These are phyloP conservation scores for Penicillium sp. DNA, from an alignment of 2,329 filamentous ascomycete species.

Conservation along the genomic window DNA sequence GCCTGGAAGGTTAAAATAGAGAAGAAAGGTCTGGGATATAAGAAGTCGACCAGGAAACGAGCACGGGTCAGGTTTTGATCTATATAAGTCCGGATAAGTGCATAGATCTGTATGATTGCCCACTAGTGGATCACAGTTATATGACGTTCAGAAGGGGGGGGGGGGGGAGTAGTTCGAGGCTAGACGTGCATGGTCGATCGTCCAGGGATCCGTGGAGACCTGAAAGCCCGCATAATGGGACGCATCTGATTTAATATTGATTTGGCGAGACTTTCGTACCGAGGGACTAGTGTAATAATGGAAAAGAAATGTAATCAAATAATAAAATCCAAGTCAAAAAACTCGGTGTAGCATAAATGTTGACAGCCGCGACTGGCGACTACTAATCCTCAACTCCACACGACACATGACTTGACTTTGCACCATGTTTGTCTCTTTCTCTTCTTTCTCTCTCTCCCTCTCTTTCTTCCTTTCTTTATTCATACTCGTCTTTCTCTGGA, in stretches of 20 bases:
- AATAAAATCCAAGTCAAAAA: background rate
- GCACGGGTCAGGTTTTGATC: background rate
- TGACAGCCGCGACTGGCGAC: slow-evolving; percentile 26
- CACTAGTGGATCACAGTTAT: background rate
- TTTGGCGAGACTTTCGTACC: background rate
- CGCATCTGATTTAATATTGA: slow-evolving; percentile 10
- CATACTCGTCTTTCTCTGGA: background rate
- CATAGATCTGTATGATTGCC: background rate
- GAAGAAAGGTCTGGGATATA: background rate
- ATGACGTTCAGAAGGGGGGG: background rate
- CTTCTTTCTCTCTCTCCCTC: background rate
- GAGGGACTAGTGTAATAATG: background rate
- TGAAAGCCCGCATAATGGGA: slow-evolving; percentile 11
- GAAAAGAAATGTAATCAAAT: background rate
- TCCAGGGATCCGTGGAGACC: slow-evolving; percentile 16
- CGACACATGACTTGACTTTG: background rate
- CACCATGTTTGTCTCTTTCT: background rate
- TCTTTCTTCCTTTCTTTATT: background rate
- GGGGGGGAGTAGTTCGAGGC: slow-evolving; percentile 12
- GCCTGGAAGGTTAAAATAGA: background rate
- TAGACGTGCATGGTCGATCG: slow-evolving; percentile 20
- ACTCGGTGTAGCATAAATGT: slow-evolving; percentile 11
- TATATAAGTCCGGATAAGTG: slow-evolving; percentile 1
- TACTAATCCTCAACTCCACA: background rate
- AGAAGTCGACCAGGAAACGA: background rate